Conservation (phyloP, 495 filamentous ascomycete species). For the Rhizodiscina lignyota region DNA sequence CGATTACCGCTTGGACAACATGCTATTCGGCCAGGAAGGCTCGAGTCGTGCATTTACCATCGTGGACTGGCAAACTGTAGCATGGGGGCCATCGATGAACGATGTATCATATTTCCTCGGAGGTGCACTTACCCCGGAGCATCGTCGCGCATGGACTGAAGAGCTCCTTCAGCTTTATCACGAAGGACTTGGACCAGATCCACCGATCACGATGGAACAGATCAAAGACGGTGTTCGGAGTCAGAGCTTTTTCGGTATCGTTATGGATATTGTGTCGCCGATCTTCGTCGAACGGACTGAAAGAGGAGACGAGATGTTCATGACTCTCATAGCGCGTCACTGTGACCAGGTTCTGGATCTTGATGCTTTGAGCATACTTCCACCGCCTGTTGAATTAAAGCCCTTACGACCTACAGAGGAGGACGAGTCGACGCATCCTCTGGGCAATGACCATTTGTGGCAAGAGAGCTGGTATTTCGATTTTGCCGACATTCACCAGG, state of each 20-base stretch:
- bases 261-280: background rate
- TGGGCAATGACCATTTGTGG: background rate
- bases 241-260: background rate
- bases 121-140: background rate
- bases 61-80: background rate
- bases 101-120: background rate
- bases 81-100: background rate
- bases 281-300: background rate
- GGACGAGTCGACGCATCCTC: background rate
- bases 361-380: background rate
- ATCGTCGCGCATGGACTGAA: background rate
- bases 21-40: background rate
- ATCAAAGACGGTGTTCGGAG: background rate
- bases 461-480: background rate
- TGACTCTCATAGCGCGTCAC: background rate
- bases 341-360: background rate
- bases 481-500: background rate
- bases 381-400: background rate
- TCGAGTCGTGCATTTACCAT: background rate
- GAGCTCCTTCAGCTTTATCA: background rate
- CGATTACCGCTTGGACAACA: background rate
- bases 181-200: background rate
- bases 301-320: background rate
- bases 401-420: background rate
- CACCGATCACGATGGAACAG: background rate